Conservation (phyloP, 805 yeast species). For the Gaillardinia entomophila region DNA sequence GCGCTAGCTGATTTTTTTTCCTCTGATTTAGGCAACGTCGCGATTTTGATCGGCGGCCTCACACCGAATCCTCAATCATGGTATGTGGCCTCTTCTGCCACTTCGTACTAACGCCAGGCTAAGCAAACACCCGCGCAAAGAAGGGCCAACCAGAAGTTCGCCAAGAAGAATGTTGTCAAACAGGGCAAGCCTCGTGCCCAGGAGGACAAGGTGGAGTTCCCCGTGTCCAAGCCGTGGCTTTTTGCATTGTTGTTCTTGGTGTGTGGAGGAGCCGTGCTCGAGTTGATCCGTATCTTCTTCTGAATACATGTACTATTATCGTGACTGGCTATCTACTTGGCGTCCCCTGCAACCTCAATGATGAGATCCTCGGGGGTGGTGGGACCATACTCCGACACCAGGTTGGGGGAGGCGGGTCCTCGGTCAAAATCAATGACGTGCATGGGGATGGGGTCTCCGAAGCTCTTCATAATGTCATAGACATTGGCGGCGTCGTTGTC, state of each 20-base stretch:
- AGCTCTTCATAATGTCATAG: slow-evolving; percentile 9
- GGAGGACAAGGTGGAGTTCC: slow-evolving; percentile 35
- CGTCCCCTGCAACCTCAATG: too few relatives aligned
- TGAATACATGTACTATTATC: too few relatives aligned
- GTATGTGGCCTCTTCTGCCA: slow-evolving; percentile 5
- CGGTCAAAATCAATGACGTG: slow-evolving; percentile 7
- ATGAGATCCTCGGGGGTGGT: too few relatives aligned
- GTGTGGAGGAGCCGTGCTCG: slow-evolving; percentile 78
- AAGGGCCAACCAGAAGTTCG: slow-evolving; percentile 79
- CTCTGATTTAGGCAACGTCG: not conserved
- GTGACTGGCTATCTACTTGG: too few relatives aligned
- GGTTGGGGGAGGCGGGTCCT: not conserved
- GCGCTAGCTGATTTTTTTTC: slow-evolving; percentile 55
- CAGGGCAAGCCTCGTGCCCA: slow-evolving; percentile 63
- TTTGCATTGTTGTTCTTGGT: slow-evolving; percentile 57
- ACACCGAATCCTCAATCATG: not conserved
- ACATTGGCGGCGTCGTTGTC: slow-evolving; percentile 14
- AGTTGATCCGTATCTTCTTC: slow-evolving; percentile 52
- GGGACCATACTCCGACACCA: too few relatives aligned
- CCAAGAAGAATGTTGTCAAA: slow-evolving; percentile 63
- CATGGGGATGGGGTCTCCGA: slow-evolving; percentile 20
- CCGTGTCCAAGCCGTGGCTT: slow-evolving; percentile 64
- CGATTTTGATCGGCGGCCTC: not conserved
- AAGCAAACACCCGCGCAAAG: slow-evolving; percentile 83
- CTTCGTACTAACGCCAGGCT: slow-evolving; percentile 35